These are phyloP conservation scores for Cryptosporidium baileyi DNA, from an alignment of 169 alveolate species.

Conservation along the genomic window DNA sequence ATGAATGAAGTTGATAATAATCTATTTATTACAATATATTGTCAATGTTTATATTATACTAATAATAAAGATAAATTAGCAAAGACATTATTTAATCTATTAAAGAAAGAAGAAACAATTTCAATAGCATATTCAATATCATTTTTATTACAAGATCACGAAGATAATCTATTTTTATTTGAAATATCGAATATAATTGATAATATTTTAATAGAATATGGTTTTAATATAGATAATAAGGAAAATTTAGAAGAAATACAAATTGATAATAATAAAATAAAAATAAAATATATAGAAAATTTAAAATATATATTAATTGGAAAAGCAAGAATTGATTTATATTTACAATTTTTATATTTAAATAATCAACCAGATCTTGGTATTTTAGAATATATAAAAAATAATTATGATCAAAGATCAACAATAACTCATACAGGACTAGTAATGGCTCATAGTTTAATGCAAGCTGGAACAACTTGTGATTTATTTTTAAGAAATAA, in stretches of 20 bases:
- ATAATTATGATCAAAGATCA: slow-evolving; percentile 70
- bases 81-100: background rate
- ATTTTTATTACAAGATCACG: slow-evolving; percentile 2
- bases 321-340: slow-evolving; percentile 77
- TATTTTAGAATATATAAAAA: slow-evolving; percentile 76
- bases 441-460: slow-evolving; percentile 89
- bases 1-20: background rate
- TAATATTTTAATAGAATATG: background rate
- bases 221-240: background rate
- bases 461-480: slow-evolving; percentile 95
- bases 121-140: slow-evolving; percentile 23
- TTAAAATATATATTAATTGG: slow-evolving; percentile 80
- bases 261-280: background rate
- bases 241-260: background rate
- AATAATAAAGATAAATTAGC: background rate
- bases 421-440: slow-evolving; percentile 89
- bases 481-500: slow-evolving; percentile 93
- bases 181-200: background rate
- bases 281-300: slow-evolving; percentile 25
- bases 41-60: slow-evolving; percentile 37
- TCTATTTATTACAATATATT: background rate
- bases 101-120: background rate
- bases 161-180: background rate
- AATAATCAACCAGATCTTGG: slow-evolving; percentile 88
- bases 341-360: slow-evolving; percentile 86